Base-by-base conservation (phyloP, 1,139 yeast species). In the Scheffersomyces stambukii region DNA sequence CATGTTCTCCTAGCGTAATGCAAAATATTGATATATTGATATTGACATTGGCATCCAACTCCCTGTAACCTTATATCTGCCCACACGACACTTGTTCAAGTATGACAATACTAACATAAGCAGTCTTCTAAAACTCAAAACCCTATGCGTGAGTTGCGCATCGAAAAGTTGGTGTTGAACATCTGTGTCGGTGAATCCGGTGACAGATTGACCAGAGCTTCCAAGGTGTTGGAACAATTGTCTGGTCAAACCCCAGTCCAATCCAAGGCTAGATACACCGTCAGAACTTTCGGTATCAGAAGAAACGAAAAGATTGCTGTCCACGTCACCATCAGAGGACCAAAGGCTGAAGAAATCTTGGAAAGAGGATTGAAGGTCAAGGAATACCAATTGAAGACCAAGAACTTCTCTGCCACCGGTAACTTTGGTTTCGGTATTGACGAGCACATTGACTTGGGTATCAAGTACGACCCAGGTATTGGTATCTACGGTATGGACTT, bases 401-500 rank as follows among this genome's bases (percentile, higher is more conserved):
- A 72, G 70, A 91, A 91, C 93, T 91, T 91, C 79, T 86, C 96
- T 58, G 86, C 78, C 55, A 89, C 97, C 62, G 99, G 99, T 75
- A 93, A 91, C 96, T 91, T 91, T 62, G 99, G 98, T 77, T 91
- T 91, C 82, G 99, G 99, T 83, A 80, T 91, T 66, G 86, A 85
- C 58, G 99, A 91, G 80, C 99, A 91, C 82, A 91, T 91, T 62
- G 99, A 91, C 72, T 82, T 91, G 71, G 98, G 98, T 81, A 91
- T 91, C 84, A 93, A 93, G 80, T 91, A 91, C 77, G 98, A 93
- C 73, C 99, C 99, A 71, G 79, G 85, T 66, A 93, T 91, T 63
- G 98, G 98, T 71, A 91, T 91, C 70, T 93, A 91, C 91, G 98
- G 99, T 81, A 91, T 91, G 99, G 98, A 91, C 75, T 91, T 91